Evolutionary conservation across 441 rosid species (phyloP), one percentile per base, ranked within the genome.

Genomic region (Oxalis stricta): DNA sequence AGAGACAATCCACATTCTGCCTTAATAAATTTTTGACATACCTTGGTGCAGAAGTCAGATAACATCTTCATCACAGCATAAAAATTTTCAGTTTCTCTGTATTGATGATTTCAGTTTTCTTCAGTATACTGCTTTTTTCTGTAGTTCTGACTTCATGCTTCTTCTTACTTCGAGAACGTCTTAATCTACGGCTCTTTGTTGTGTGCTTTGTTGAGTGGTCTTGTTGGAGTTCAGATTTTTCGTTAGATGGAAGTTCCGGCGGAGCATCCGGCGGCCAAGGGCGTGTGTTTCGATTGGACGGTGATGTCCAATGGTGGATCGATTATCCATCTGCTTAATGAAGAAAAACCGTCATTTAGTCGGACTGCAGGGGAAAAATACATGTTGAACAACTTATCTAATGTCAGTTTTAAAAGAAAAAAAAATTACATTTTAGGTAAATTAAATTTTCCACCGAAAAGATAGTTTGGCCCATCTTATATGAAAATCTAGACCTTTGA

Each of bases 191-290:
- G 31, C 54, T 61, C 66, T 76, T 89, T 32, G 69, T 41, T 4
- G 76, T 11, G 46, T 36, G 95, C 75, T 82, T 65, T 12, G 32
- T 55, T 9, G 43, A 44, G 10, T 72, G 68, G 45, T 73, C 82
- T 51, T 55, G 65, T 38, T 48, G 43, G 18, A 32, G 35, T 28
- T 28, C 50, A 19, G 21, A 19, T 64, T 73, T 75, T 53, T 64
- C 79, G 16, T 48, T 60, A 1, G 72, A 55, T 9, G 79, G 80
- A 55, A 85, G 91, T 73, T 91, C 98, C 4, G 91, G 95, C 14
- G 96, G 94, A 44, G 79, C 58, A 55, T 91, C 95, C 13, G 93
- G n/a, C n/a, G n/a, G 96, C 95, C 99, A 86, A 24, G 91, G 95
- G 7, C n/a, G 94, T 77, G 26, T 64, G 78, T 64, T 83, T 91